Evolutionary conservation across 306 rosid genomes (phyloP), one percentile per base, ranked within the genome.

Genomic region (Abrus precatorius): DNA sequence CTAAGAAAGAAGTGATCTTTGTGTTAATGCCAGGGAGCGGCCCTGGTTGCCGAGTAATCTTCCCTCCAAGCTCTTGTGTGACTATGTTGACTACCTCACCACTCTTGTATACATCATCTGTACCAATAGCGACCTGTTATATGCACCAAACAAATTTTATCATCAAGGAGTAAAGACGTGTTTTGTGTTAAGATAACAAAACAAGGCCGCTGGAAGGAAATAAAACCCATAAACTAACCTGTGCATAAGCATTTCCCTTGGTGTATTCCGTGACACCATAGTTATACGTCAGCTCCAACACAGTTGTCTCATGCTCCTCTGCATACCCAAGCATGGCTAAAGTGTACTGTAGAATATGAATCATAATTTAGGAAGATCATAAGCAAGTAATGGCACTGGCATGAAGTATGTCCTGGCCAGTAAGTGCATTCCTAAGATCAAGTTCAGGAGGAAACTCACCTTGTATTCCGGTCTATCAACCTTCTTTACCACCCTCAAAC

Each of bases 181-280:
- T 36, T 20, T 20, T 20, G 20, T 32, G 63, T 52, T 56, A 79
- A 60, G 62, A 72, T 60, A 63, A 65, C 69, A 2, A 10, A 44
- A 40, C 64, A 57, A 71, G 57, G 52, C 32, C 27, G 74, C 50
- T 6, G 28, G n/a, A 36, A 44, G 72, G 78, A 50, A 29, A 53
- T 57, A 59, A 47, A 77, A 67, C 10, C 6, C 45, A 54, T 48
- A 9, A 66, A 74, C 45, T 73, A 69, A 95, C 99, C 92, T 95
- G 99, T 1, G 97, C 96, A 89, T 95, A 95, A 65, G 97, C 99
- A 85, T 87, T 92, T 81, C 98, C 99, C 85, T 95, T 93, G 50
- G 98, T 84, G 71, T 93, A 93, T 73, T 93, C 97, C 10, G 93
- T 92, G 84, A 90, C 98, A 74, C 92, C 98, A 85, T 95, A 92